These are phyloP conservation scores for Pseudogymnoascus sp. DNA, from an alignment of 2,329 filamentous ascomycete species.

Conservation along the genomic window DNA sequence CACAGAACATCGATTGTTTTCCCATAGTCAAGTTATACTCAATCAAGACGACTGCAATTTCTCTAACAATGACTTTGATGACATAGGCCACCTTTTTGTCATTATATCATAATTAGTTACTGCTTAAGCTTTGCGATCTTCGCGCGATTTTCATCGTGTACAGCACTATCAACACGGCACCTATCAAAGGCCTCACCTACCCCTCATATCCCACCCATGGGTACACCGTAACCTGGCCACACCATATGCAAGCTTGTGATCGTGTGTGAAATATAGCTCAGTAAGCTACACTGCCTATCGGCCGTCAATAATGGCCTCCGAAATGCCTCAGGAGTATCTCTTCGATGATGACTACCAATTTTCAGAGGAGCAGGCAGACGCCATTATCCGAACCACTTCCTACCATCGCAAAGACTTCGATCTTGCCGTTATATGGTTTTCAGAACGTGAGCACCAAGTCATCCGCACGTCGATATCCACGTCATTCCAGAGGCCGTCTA, in stretches of 20 bases:
- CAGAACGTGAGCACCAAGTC: background rate
- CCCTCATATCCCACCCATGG: background rate
- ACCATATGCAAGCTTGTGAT: background rate
- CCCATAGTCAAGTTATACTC: background rate
- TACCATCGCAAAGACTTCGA: background rate
- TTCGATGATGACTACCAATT: background rate
- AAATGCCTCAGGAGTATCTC: background rate
- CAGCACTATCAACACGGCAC: background rate
- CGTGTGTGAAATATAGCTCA: background rate
- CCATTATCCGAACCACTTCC: background rate
- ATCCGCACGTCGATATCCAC: background rate
- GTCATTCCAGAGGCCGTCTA: background rate
- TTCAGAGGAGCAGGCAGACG: background rate
- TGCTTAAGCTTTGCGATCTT: background rate
- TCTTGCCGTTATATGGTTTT: background rate
- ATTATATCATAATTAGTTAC: background rate
- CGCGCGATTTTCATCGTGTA: background rate
- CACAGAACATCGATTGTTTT: too few relatives aligned
- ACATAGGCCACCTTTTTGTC: background rate
- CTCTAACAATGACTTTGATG: background rate
- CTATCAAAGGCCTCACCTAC: background rate
- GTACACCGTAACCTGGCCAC: background rate
- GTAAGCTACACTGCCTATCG: too few relatives aligned
- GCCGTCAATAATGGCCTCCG: too few relatives aligned
- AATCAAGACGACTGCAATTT: background rate